Percentiles rank a stretch among this genome's conserved stretches.
phyloP scores from a whole-genome alignment of 768 basidiomycete genomes.

The Termitomyces sp. region DNA sequence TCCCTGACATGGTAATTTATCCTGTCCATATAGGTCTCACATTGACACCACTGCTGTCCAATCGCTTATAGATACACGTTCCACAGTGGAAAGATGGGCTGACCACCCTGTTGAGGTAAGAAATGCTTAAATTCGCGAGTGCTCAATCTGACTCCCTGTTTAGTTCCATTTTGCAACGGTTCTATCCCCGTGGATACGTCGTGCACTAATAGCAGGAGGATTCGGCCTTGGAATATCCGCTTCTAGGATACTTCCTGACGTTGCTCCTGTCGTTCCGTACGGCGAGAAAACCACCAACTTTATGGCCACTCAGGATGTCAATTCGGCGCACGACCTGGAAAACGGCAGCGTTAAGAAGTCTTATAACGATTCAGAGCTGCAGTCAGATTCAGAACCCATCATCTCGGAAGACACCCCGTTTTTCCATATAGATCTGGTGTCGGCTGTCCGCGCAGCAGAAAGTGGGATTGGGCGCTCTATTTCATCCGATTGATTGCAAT shows the following conservation, averaged over 20 bases:
- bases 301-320: conserved; percentile 19
- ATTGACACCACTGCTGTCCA: conserved; percentile 92
- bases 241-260: conserved; percentile 44
- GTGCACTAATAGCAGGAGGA: conserved; percentile 83
- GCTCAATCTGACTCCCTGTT: background rate
- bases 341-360: conserved; percentile 29
- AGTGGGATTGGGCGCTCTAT: conserved; percentile 24
- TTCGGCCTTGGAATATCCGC: conserved; percentile 70
- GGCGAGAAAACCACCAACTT: conserved; percentile 31
- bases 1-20: background rate
- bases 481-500: background rate
- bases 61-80: conserved; percentile 83
- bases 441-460: conserved; percentile 70
- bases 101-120: conserved; percentile 67
- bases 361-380: conserved; percentile 7
- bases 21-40: conserved; percentile 49
- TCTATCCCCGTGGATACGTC: conserved; percentile 90
- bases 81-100: conserved; percentile 84
- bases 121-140: background rate
- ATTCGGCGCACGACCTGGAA: conserved; percentile 27
- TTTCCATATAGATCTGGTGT: conserved; percentile 86
- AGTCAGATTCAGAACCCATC: conserved; percentile 31
- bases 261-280: conserved; percentile 75
- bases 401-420: conserved; percentile 61
- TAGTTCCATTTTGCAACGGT: conserved; percentile 94